Evolutionary conservation across 169 alveolate genomes (phyloP).

Genomic region (Cryptosporidium viatorum): DNA sequence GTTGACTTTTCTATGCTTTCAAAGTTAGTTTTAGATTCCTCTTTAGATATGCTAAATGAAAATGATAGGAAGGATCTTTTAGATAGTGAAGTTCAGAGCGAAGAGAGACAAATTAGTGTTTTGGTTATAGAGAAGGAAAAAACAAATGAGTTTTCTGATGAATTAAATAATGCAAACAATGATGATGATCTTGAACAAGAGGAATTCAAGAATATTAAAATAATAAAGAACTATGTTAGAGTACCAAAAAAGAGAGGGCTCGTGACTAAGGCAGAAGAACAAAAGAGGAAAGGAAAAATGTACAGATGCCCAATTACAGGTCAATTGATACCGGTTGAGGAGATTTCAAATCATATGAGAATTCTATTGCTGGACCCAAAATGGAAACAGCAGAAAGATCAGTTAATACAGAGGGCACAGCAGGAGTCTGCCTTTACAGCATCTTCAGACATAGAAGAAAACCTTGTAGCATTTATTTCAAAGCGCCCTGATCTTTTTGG

Average conservation of each 20-base stretch:
- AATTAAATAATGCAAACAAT: conserved; percentile 14
- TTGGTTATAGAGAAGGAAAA: conserved; percentile 53
- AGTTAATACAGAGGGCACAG: conserved; percentile 88
- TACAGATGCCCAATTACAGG: conserved; percentile 96
- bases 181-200: conserved; percentile 81
- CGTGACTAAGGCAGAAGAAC: conserved; percentile 73
- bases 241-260: conserved; percentile 79
- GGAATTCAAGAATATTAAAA: conserved; percentile 83
- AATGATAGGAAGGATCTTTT: conserved; percentile 70
- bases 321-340: conserved; percentile 90
- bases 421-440: conserved; percentile 90
- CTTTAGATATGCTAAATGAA: conserved; percentile 70
- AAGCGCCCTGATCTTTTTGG: conserved; percentile 93
- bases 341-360: conserved; percentile 93
- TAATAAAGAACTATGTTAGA: conserved; percentile 84
- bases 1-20: conserved; percentile 56
- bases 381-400: conserved; percentile 93
- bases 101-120: conserved; percentile 70
- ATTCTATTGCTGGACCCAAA: conserved; percentile 95
- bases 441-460: conserved; percentile 87
- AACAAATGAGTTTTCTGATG: conserved; percentile 49
- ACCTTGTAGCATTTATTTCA: conserved; percentile 88
- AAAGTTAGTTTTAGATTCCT: conserved; percentile 25
- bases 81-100: conserved; percentile 52
- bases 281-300: conserved; percentile 75